Base-by-base conservation (phyloP, 179 eudicot genomes). In the Actinidia chinensis region DNA sequence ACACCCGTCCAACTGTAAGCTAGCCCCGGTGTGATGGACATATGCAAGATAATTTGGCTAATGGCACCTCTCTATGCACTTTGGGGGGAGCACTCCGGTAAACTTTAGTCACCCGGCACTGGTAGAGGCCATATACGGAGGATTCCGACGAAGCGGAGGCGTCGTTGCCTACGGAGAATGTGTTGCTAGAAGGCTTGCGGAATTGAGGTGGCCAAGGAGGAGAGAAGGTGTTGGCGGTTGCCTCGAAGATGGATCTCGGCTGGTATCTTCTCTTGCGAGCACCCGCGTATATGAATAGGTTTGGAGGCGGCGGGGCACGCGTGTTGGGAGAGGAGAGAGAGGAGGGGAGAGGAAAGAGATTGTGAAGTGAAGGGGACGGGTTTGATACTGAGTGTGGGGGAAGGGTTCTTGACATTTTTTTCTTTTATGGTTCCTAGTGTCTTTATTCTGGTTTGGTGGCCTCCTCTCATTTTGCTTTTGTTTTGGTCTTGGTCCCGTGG, bases 91-190 rank as follows among this genome's bases (percentile, higher is more conserved):
- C 98, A 94, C 17, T 91, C 94, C 0, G 65, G 56, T 1, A 76
- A 71, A 18, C 71, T 83, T 4, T 89, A 76, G 86, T 94, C 97
- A 15, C 97, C 98, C 97, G 76, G 64, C 98, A 94, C 77, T 94
- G 97, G 84, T 94, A 92, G 1, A 94, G 74, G 52, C 97, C 95
- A 42, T 81, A 94, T 1, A 84, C 59, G 9, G 93, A 51, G 1
- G 83, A 44, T 18, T 81, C 85, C 2, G 76, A 73, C 0, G 60
- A 6, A 60, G 36, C n/a, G 52, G 76, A 54, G 15, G 79, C 77
- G 64, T 82, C 84, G 61, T 80, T 86, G 0, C 84, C 88, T 10
- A 83, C 50, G 43, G 87, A 77, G 73, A 86, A 89, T 68, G 64
- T 78, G 83, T 85, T 83, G 87, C n/a, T 82, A 94, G 12, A 84